phyloP scores from a whole-genome alignment of 108 stramenopile species.

The Pseudonitzschia multiseries region DNA sequence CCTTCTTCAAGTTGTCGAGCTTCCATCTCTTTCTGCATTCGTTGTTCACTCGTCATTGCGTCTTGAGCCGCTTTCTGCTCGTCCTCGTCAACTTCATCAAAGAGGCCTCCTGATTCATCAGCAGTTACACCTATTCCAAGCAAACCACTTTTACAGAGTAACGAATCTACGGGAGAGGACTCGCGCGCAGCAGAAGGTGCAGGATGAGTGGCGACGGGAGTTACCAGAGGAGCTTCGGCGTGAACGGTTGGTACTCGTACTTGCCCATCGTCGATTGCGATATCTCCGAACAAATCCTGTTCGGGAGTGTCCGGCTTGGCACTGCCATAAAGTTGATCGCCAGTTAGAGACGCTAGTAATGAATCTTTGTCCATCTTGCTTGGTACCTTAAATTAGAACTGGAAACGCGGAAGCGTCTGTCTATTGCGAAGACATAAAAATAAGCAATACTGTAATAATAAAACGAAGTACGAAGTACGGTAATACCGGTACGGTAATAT shows the following conservation, averaged over 20 bases:
- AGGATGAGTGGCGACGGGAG: not conserved
- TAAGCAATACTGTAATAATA: no score
- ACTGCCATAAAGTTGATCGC: not conserved
- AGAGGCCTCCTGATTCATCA: constrained; percentile 48
- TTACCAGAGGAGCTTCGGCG: constrained; percentile 4
- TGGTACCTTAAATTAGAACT: no score
- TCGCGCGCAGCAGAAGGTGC: not conserved
- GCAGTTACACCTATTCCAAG: constrained; percentile 5
- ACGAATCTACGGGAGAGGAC: constrained; percentile 7
- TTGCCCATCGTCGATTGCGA: constrained; percentile 10
- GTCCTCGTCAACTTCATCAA: constrained; percentile 59
- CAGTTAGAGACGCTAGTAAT: constrained; percentile 38
- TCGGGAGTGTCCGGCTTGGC: constrained; percentile 11
- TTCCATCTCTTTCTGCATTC: constrained; percentile 12
- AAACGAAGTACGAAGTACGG: no score
- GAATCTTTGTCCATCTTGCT: constrained; percentile 28
- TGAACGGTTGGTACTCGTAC: constrained; percentile 13
- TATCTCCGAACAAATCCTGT: constrained; percentile 50
- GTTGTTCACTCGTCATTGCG: constrained; percentile 24
- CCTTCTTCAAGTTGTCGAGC: not conserved
- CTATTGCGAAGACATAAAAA: no score
- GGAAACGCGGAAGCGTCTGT: no score
- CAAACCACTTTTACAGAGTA: constrained; percentile 34
- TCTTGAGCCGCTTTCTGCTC: constrained; percentile 22
- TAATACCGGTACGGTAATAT: no score